A percentile compares a stretch with the other conserved stretches of the same genome.
These are phyloP conservation scores for Citrus sp. DNA, from an alignment of 345 rosid genomes.

Conservation along the genomic window DNA sequence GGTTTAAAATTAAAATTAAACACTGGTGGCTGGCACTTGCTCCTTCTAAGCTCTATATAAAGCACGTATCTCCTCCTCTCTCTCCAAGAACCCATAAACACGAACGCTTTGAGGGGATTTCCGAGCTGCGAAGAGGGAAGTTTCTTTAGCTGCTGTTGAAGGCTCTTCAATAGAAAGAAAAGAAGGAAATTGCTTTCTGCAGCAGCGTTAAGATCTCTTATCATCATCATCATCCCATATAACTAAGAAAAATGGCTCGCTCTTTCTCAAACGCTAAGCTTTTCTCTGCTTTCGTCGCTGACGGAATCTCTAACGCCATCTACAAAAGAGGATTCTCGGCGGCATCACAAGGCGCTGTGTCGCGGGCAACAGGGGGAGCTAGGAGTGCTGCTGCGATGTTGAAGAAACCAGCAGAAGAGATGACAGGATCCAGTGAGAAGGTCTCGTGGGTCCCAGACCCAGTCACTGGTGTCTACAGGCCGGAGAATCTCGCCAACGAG, in stretches of 20 bases:
- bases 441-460: conserved; percentile 85
- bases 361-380: conserved; percentile 23
- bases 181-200: conserved; percentile 7
- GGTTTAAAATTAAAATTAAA: neutral
- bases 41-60: neutral
- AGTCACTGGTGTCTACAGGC: conserved; percentile 77
- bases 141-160: conserved; percentile 14
- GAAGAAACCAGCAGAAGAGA: conserved; percentile 51
- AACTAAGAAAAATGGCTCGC: conserved; percentile 37
- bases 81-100: neutral
- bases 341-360: conserved; percentile 25
- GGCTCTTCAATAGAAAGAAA: neutral
- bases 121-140: neutral
- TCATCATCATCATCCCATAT: neutral
- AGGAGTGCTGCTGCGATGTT: conserved; percentile 13
- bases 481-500: conserved; percentile 60
- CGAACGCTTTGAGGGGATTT: neutral
- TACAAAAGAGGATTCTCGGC: conserved; percentile 40
- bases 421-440: conserved; percentile 36
- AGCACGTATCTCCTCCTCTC: neutral
- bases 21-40: neutral
- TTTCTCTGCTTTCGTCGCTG: conserved; percentile 30
- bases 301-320: conserved; percentile 35
- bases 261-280: conserved; percentile 43
- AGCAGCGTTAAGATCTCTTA: conserved; percentile 12